Base-by-base conservation (phyloP, 768 basidiomycete species). In the Termitomyces sp. region DNA sequence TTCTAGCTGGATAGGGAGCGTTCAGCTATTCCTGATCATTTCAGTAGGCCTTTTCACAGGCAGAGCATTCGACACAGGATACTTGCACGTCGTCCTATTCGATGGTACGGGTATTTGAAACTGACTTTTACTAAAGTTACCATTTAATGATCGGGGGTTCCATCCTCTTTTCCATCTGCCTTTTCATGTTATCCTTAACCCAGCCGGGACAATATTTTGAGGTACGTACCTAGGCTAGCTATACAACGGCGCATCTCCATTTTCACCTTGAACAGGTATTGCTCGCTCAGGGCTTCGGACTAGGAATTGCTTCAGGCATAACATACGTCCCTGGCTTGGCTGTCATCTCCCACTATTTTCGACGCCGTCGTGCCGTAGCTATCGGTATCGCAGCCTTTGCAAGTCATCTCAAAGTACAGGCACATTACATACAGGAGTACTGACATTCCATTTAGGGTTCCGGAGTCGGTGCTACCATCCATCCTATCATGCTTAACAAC, bases 401-500 rank as follows among this genome's bases (percentile, higher is more conserved):
- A 46, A 38, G 70, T 40, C 61, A 64, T 49, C 46, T 65, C 26
- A 6, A 3, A 35, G 16, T 30, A n/a, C 2, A 18, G 0, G 12
- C 23, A 38, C 6, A 47, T 9, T 20, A 2, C 12, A 10, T 36
- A n/a, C 10, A 5, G 14, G 13, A 28, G 7, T 18, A 26, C 32
- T 48, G 18, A 44, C 43, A 23, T 12, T 2, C n/a, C 3, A 6
- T 43, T 6, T 59, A 79, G 77, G 77, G 79, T 14, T 76, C 84
- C 10, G 82, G 80, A 16, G 64, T 85, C 18, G 87, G 87, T 5
- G 85, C 82, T 13, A 75, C 82, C 23, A 61, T 88, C n/a, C 84
- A 86, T 55, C 84, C 85, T 1, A 84, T 87, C 64, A 79, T 87
- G 74, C 72, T 89, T n/a, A 88, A 89, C 66, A 74, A 79, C 49